phyloP scores from a whole-genome alignment of 305 asterid species.

The Fraxinus sp. region DNA sequence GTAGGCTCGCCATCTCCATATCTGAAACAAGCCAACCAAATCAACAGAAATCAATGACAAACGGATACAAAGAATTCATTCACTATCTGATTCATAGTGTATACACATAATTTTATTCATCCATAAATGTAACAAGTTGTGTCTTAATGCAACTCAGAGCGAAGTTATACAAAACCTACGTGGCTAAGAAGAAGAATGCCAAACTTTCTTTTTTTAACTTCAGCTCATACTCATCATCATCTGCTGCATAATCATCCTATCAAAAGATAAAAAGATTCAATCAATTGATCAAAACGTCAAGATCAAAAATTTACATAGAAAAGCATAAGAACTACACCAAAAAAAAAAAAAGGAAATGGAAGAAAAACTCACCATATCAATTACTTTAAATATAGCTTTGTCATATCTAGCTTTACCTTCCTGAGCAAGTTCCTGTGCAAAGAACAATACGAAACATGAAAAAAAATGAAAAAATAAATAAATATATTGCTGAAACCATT shows the following conservation, averaged over 20 bases:
- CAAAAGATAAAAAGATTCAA: slow-evolving; percentile 18
- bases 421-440: slow-evolving; percentile 81
- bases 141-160: slow-evolving; percentile 15
- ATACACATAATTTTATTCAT: slow-evolving; percentile 10
- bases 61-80: slow-evolving; percentile 8
- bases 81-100: slow-evolving; percentile 21
- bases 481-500: neutral
- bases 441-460: neutral
- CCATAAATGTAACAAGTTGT: neutral
- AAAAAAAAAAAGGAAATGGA: neutral
- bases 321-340: neutral
- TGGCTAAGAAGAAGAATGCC: slow-evolving; percentile 87
- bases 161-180: slow-evolving; percentile 53
- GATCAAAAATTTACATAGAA: slow-evolving; percentile 1
- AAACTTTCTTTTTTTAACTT: slow-evolving; percentile 75
- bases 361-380: slow-evolving; percentile 64
- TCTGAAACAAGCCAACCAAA: slow-evolving; percentile 57
- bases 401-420: slow-evolving; percentile 96
- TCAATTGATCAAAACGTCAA: slow-evolving; percentile 2
- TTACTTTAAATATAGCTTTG: slow-evolving; percentile 65
- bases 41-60: slow-evolving; percentile 43
- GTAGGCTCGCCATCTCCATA: slow-evolving; percentile 99
- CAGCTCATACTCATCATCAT: slow-evolving; percentile 83
- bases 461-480: neutral
- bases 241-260: slow-evolving; percentile 95